Conservation (phyloP, 2,329 filamentous ascomycete genomes). For the Sporothrix inflata region DNA sequence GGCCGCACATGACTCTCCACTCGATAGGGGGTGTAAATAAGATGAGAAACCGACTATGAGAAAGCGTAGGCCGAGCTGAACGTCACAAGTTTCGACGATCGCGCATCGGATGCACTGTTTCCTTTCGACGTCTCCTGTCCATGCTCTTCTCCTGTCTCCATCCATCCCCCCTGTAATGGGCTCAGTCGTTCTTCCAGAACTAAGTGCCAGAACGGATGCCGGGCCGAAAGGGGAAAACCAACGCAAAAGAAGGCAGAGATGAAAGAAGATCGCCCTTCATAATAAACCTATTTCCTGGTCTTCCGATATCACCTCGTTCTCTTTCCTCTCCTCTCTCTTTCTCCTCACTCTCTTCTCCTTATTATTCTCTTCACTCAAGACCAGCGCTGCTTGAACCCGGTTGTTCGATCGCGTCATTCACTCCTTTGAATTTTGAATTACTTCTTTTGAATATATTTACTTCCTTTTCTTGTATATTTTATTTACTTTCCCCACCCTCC, state of each 20-base stretch:
- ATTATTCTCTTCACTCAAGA: neutral
- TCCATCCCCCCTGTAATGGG: too few relatives aligned
- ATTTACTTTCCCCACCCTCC: neutral
- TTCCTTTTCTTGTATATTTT: neutral
- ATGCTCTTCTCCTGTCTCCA: neutral
- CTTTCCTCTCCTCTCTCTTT: neutral
- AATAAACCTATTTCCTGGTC: conserved; percentile 6
- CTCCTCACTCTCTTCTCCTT: neutral
- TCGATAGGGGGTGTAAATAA: neutral
- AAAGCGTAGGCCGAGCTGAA: neutral
- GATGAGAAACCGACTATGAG: neutral
- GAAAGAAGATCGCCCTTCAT: neutral
- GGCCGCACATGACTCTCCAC: conserved; percentile 15
- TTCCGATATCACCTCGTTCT: neutral
- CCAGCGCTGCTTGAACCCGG: conserved; percentile 21
- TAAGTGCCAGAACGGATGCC: neutral
- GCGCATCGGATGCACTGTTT: conserved; percentile 4
- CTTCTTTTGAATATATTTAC: neutral
- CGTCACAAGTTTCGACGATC: conserved; percentile 25
- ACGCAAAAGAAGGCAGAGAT: neutral
- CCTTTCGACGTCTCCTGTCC: neutral
- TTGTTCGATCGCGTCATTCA: conserved; percentile 27
- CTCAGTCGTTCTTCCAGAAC: neutral
- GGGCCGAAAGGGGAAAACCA: neutral
- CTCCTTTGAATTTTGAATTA: conserved; percentile 11